These are phyloP conservation scores for Blastobotrys apis DNA, from an alignment of 1,139 yeast species.

Conservation along the genomic window DNA sequence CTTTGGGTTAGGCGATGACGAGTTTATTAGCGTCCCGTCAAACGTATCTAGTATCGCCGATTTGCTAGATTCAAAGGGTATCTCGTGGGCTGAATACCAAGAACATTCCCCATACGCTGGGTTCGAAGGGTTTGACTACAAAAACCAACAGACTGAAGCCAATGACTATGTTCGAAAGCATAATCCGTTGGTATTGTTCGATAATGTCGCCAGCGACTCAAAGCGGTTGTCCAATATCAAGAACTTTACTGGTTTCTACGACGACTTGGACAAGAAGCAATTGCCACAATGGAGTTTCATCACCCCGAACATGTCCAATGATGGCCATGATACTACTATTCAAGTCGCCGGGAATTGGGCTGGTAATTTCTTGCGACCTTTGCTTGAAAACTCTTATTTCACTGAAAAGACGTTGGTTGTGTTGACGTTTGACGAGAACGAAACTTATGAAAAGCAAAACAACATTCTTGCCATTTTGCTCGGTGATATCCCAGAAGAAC, in stretches of 20 bases:
- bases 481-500: constrained; percentile 41
- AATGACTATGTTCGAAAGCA: constrained; percentile 49
- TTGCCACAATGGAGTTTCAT: constrained; percentile 48
- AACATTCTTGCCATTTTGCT: constrained; percentile 42
- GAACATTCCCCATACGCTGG: constrained; percentile 49
- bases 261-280: constrained; percentile 37
- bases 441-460: constrained; percentile 41
- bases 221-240: constrained; percentile 42
- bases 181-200: constrained; percentile 44
- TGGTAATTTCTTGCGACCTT: constrained; percentile 41
- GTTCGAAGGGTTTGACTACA: constrained; percentile 43
- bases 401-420: constrained; percentile 42
- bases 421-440: constrained; percentile 47
- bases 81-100: constrained; percentile 50
- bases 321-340: constrained; percentile 46
- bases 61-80: constrained; percentile 41
- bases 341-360: constrained; percentile 45
- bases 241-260: constrained; percentile 42
- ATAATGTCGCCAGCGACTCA: constrained; percentile 35
- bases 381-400: constrained; percentile 42
- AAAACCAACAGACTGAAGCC: constrained; percentile 40
- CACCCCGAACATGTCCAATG: constrained; percentile 49
- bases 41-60: constrained; percentile 46
- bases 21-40: constrained; percentile 40
- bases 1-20: constrained; percentile 44